phyloP scores from a whole-genome alignment of 2,329 filamentous ascomycete genomes.

The Phaeosphaeriaceae sp. region DNA sequence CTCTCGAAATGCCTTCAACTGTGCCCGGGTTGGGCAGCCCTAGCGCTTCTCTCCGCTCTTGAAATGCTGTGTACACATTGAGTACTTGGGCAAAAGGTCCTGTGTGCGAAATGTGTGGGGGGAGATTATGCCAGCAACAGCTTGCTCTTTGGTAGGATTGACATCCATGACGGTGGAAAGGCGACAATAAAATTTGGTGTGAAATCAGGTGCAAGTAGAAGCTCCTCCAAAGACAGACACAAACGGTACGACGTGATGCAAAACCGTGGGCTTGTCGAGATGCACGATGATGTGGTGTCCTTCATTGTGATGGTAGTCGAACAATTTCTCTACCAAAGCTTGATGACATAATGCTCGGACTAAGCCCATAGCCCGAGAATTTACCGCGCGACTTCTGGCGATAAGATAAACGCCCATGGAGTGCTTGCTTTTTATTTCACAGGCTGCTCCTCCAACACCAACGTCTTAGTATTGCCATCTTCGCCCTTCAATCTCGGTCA shows the following conservation, averaged over 20 bases:
- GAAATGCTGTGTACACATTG: constrained; percentile 82
- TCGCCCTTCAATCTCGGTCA: constrained; percentile 12
- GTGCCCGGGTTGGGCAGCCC: constrained; percentile 92
- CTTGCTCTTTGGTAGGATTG: constrained; percentile 41
- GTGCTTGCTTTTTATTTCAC: constrained; percentile 19
- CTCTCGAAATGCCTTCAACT: constrained; percentile 85
- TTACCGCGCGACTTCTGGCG: constrained; percentile 15
- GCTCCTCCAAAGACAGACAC: constrained; percentile 9
- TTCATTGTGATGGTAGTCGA: constrained; percentile 22
- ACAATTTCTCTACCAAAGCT: constrained; percentile 36
- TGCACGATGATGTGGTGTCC: constrained; percentile 18
- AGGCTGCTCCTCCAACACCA: not conserved
- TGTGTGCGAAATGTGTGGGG: constrained; percentile 58
- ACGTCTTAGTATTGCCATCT: constrained; percentile 9
- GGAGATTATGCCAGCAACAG: constrained; percentile 66
- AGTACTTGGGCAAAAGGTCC: constrained; percentile 74
- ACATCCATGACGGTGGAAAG: constrained; percentile 39
- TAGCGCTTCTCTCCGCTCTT: constrained; percentile 83
- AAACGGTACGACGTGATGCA: constrained; percentile 6
- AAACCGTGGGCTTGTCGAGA: not conserved
- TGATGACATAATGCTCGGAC: constrained; percentile 35
- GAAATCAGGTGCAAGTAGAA: constrained; percentile 3
- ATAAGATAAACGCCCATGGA: constrained; percentile 23
- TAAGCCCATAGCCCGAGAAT: constrained; percentile 16
- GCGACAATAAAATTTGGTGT: constrained; percentile 15